A percentile compares a stretch with the other conserved stretches of the same genome.
Conservation (phyloP, 257 asterid genomes). For the Solanum chilense region DNA sequence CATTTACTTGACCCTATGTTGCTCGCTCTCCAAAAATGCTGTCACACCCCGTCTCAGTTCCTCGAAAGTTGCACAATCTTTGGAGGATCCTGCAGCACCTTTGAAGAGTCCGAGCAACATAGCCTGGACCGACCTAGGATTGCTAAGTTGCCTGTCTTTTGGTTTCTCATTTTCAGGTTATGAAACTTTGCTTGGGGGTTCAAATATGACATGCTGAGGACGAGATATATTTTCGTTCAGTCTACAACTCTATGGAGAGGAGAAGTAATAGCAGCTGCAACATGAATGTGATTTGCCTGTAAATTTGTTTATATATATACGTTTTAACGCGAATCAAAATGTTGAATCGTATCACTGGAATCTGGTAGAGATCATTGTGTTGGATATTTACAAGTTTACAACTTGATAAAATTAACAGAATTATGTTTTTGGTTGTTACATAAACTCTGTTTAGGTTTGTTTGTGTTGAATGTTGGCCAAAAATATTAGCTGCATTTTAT, state of each 20-base stretch:
- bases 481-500: not conserved
- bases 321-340: not conserved
- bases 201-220: conserved; percentile 48
- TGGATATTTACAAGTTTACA: not conserved
- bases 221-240: not conserved
- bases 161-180: conserved; percentile 14
- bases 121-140: not conserved
- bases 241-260: not conserved
- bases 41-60: not conserved
- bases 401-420: not conserved
- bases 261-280: not conserved
- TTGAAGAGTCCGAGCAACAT: not conserved
- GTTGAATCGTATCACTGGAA: not conserved
- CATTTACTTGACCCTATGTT: not conserved
- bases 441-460: not conserved
- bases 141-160: not conserved
- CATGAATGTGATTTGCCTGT: not conserved
- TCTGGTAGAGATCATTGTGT: not conserved
- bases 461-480: not conserved
- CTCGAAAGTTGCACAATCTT: not conserved
- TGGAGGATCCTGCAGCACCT: not conserved
- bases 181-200: conserved; percentile 2
- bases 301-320: not conserved
- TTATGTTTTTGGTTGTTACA: not conserved
- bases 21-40: not conserved